phyloP scores from a whole-genome alignment of 2,329 filamentous ascomycete species.

The Amphichorda felina region DNA sequence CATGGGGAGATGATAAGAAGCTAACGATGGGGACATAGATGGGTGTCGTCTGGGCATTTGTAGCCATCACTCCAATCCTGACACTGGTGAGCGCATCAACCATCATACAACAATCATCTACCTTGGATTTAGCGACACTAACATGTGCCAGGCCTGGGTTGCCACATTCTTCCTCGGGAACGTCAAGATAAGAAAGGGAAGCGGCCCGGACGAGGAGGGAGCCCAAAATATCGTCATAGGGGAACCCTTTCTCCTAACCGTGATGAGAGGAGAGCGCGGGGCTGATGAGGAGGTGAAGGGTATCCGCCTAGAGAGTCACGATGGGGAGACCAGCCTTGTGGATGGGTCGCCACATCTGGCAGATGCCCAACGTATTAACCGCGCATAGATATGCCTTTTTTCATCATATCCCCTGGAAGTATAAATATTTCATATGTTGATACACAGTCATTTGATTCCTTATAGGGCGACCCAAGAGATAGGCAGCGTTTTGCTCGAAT shows the following conservation, averaged over 20 bases:
- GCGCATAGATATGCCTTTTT: too few relatives aligned
- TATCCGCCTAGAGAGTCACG: conserved; percentile 7
- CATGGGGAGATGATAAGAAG: conserved; percentile 8
- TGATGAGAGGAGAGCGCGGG: conserved; percentile 7
- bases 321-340: too few relatives aligned
- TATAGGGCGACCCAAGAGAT: too few relatives aligned
- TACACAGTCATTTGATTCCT: too few relatives aligned
- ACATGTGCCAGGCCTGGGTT: conserved; percentile 11
- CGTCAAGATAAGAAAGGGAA: conserved; percentile 14
- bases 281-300: conserved; percentile 5
- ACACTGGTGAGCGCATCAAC: conserved; percentile 17
- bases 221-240: conserved; percentile 13
- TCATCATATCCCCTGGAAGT: too few relatives aligned
- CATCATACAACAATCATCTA: not conserved
- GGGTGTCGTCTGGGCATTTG: conserved; percentile 55
- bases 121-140: conserved; percentile 3
- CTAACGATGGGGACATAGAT: conserved; percentile 19
- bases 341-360: too few relatives aligned
- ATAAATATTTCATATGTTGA: too few relatives aligned
- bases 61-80: conserved; percentile 49
- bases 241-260: conserved; percentile 16
- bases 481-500: too few relatives aligned
- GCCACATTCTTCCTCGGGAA: conserved; percentile 17
- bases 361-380: too few relatives aligned
- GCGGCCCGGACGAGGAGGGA: conserved; percentile 12